Conservation (phyloP, 2,329 filamentous ascomycete genomes). For the Colletotrichum eleusines region DNA sequence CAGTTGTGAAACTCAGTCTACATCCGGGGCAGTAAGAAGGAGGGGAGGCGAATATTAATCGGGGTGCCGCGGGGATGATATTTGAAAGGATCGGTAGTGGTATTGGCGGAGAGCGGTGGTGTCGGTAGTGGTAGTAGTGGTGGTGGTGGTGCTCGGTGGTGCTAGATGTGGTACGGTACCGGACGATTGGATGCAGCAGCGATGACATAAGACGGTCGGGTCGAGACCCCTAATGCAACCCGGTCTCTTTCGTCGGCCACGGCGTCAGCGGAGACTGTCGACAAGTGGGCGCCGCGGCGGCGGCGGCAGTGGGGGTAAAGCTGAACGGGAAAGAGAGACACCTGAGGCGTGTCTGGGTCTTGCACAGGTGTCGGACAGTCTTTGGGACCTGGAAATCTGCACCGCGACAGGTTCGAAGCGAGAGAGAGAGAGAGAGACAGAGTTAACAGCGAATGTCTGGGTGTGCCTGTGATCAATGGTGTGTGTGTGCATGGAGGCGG, state of each 20-base stretch:
- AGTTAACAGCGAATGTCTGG: conserved; percentile 19
- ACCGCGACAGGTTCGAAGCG: conserved; percentile 29
- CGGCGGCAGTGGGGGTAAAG: conserved; percentile 5
- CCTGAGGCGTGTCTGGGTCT: conserved; percentile 26
- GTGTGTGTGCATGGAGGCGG: conserved; percentile 19
- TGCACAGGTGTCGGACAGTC: conserved; percentile 29
- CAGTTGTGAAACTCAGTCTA: conserved; percentile 26
- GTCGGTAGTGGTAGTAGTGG: conserved; percentile 11
- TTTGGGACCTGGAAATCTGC: conserved; percentile 24
- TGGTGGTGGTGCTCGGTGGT: conserved; percentile 18
- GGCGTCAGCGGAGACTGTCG: conserved; percentile 32
- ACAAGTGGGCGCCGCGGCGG: conserved; percentile 17
- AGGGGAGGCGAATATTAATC: conserved; percentile 15
- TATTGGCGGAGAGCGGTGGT: conserved; percentile 9
- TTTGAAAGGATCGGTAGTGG: conserved; percentile 28
- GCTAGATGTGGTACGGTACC: conserved; percentile 33
- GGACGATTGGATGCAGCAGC: conserved; percentile 41
- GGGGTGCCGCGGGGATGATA: conserved; percentile 29
- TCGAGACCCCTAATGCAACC: conserved; percentile 31
- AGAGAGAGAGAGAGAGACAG: not conserved
- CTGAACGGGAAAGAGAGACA: conserved; percentile 2
- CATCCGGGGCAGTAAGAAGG: conserved; percentile 28
- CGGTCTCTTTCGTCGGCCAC: conserved; percentile 31
- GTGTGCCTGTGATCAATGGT: not conserved
- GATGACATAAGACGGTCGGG: conserved; percentile 41